These are phyloP conservation scores for Collybia nuda DNA, from an alignment of 768 basidiomycete species.

Conservation along the genomic window DNA sequence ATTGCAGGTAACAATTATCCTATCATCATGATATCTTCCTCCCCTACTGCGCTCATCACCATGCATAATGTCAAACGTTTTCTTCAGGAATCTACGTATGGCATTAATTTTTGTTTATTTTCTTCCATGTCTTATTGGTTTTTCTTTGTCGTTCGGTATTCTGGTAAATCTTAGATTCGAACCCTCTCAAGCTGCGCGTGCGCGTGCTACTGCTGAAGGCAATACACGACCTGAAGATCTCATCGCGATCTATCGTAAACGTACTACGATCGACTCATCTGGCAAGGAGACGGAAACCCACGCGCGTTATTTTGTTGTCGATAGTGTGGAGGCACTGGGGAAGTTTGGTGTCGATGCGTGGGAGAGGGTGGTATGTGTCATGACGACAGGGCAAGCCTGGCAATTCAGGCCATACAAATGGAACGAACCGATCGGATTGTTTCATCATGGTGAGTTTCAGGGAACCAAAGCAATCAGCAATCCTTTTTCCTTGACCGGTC, in stretches of 20 bases:
- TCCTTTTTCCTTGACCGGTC: background rate
- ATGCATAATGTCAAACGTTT: constrained; percentile 98
- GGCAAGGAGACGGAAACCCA: constrained; percentile 60
- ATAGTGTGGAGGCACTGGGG: constrained; percentile 86
- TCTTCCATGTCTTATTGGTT: background rate
- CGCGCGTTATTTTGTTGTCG: constrained; percentile 81
- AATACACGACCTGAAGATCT: constrained; percentile 79
- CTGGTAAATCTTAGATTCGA: constrained; percentile 52
- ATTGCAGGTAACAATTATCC: constrained; percentile 73
- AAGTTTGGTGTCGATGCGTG: constrained; percentile 94
- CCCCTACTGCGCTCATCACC: constrained; percentile 91
- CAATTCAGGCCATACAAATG: constrained; percentile 98
- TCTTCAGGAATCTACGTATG: constrained; percentile 84
- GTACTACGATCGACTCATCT: constrained; percentile 66
- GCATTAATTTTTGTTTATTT: constrained; percentile 1
- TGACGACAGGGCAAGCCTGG: constrained; percentile 99
- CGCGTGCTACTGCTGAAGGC: constrained; percentile 65
- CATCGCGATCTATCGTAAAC: constrained; percentile 83
- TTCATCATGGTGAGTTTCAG: constrained; percentile 77
- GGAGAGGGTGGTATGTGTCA: constrained; percentile 96
- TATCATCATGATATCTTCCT: constrained; percentile 97
- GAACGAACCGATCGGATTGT: constrained; percentile 88
- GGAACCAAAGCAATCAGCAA: background rate
- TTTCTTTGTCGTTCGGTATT: background rate
- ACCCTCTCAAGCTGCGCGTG: constrained; percentile 71